phyloP scores from a whole-genome alignment of 2,329 filamentous ascomycete species.

The Fusarium albidum region DNA sequence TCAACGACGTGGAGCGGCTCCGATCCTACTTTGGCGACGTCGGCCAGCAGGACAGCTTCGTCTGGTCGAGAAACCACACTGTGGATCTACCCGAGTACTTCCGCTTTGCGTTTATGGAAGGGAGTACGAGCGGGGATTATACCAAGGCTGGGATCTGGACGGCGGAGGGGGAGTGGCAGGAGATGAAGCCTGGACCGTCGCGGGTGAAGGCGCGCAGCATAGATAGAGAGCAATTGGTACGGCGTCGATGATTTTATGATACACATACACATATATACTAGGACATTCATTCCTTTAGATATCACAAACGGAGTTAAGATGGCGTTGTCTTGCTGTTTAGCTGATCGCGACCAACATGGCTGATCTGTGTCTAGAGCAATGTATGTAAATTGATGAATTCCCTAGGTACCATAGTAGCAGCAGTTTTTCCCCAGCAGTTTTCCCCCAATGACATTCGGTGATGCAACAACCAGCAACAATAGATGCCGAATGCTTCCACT shows the following conservation, averaged over 20 bases:
- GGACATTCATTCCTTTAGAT: background rate
- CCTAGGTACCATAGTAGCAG: no score
- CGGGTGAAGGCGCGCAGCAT: conserved; percentile 46
- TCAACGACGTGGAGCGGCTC: conserved; percentile 87
- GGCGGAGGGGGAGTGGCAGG: conserved; percentile 68
- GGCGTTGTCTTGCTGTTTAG: no score
- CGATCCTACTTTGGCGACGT: conserved; percentile 73
- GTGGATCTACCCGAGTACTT: conserved; percentile 73
- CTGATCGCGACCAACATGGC: no score
- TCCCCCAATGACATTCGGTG: no score
- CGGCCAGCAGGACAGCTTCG: conserved; percentile 55
- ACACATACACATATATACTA: background rate
- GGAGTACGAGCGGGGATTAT: conserved; percentile 72
- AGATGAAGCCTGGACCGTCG: conserved; percentile 71
- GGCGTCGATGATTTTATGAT: conserved; percentile 20
- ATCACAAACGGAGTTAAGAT: background rate
- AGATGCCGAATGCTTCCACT: no score
- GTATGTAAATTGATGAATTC: no score
- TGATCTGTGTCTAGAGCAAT: no score
- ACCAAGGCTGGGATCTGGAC: conserved; percentile 79
- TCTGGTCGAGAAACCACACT: conserved; percentile 63
- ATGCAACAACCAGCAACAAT: no score
- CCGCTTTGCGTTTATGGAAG: conserved; percentile 77
- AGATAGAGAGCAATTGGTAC: conserved; percentile 34
- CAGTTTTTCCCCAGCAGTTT: background rate